phyloP scores from a whole-genome alignment of 192 early-diverging fungal genomes.

The Mortierella antarctica region DNA sequence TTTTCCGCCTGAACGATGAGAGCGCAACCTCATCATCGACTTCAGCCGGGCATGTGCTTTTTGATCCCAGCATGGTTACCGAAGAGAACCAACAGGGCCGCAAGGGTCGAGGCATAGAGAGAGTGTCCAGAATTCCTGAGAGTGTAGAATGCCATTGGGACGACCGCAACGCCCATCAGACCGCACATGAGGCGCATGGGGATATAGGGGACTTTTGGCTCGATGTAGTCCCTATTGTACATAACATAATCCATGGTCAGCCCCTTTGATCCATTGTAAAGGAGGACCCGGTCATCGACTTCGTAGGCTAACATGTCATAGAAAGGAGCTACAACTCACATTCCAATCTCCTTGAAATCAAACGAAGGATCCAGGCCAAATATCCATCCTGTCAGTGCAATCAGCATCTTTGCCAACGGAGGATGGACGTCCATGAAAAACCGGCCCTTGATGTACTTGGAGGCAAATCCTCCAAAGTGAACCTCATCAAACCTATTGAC shows the following conservation, averaged over 20 bases:
- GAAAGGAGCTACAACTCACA: conserved; percentile 52
- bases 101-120: conserved; percentile 76
- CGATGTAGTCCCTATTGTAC: conserved; percentile 79
- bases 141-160: conserved; percentile 87
- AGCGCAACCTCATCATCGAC: no score
- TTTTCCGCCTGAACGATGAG: not conserved
- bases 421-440: conserved; percentile 98
- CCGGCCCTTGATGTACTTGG: conserved; percentile 83
- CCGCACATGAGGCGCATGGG: conserved; percentile 85
- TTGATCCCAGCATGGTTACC: conserved; percentile 58
- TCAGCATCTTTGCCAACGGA: conserved; percentile 91
- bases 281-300: no score
- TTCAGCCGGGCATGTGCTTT: not conserved
- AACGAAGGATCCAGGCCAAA: conserved; percentile 93
- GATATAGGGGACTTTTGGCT: conserved; percentile 90
- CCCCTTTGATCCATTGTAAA: no score
- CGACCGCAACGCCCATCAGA: conserved; percentile 80
- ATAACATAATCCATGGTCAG: not conserved
- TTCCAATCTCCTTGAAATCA: conserved; percentile 93
- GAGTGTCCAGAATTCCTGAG: conserved; percentile 86
- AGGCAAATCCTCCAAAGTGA: conserved; percentile 98
- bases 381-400: conserved; percentile 80
- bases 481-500: conserved; percentile 93
- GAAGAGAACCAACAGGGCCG: conserved; percentile 82
- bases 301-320: not conserved